Evolutionary conservation across 768 basidiomycete species (phyloP).

Genomic region (Nevesoporus exiguus): DNA sequence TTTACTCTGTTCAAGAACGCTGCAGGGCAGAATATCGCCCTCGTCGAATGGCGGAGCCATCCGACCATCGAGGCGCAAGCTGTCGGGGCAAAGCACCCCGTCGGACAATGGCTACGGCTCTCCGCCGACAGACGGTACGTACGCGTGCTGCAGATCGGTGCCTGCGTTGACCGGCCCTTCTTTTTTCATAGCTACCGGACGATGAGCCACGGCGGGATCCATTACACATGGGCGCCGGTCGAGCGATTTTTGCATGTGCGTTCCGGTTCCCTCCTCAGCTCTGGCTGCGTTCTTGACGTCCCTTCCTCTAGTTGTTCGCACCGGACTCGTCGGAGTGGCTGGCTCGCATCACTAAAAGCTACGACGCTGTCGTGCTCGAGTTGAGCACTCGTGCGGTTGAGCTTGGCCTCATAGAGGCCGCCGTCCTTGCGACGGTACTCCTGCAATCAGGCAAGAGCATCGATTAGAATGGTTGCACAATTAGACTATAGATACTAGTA

Average conservation of each 20-base stretch:
- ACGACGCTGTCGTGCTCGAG: conserved; percentile 48
- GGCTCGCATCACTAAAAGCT: conserved; percentile 47
- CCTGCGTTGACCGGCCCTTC: not conserved
- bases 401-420: conserved; percentile 49
- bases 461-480: conserved; percentile 36
- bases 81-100: conserved; percentile 44
- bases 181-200: conserved; percentile 35
- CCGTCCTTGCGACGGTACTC: conserved; percentile 50
- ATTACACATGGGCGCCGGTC: conserved; percentile 56
- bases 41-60: conserved; percentile 54
- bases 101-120: conserved; percentile 53
- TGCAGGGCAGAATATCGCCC: conserved; percentile 45
- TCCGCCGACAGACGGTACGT: conserved; percentile 45
- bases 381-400: conserved; percentile 54
- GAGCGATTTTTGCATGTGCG: conserved; percentile 45
- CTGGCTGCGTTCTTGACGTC: not conserved
- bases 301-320: conserved; percentile 42
- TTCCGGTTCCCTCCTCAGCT: not conserved
- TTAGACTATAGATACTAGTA: too few relatives aligned
- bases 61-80: conserved; percentile 53
- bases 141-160: not conserved
- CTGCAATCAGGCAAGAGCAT: conserved; percentile 62
- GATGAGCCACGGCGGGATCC: conserved; percentile 49
- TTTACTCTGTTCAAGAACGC: conserved; percentile 53
- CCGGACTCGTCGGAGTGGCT: conserved; percentile 39